Base-by-base conservation (phyloP, 306 rosid genomes). In the Castanea mollissima region DNA sequence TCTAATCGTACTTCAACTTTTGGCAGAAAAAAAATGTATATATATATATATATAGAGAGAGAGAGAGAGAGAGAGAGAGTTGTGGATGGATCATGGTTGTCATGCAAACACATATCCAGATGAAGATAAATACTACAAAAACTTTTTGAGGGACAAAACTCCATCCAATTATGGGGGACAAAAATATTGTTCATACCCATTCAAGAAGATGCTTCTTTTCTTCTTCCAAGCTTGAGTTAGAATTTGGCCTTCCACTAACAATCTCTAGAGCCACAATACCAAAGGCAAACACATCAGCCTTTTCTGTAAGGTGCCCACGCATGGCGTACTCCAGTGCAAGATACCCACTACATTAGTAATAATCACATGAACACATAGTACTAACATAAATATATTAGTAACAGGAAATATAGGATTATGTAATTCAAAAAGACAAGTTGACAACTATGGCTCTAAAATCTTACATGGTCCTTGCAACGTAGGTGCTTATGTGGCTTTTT, bases 261-360 rank as follows among this genome's bases (percentile, higher is more conserved):
- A 88, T 71, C 79, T 94, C 98, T 9, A 90, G 79, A 81, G 91
- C 96, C 81, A 94, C 91, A 76, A 94, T 92, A 7, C 98, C 97
- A 75, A 94, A 92, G 56, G 97, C 90, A 85, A 92, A 94, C n/a
- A 94, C 93, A 72, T 92, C 97, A 0, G 91, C 94, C 82, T 94
- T 94, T 85, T 94, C 93, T 1, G 97, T 94, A 12, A 92, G 92
- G 86, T 89, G 94, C 62, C 98, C 97, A 32, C 92, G 91, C 98
- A 94, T 88, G 74, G 98, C 96, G 49, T 89, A 94, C 76, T 92
- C 96, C 18, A 94, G 97, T 74, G 98, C 96, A 85, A 94, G 94
- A 82, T 94, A 94, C 64, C 96, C 97, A 58, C 97, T 94, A 51
- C 78, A 90, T 29, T 59, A 62, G 3, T 10, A 79, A 35, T 29